Percentiles rank a stretch among this genome's conserved stretches.
Evolutionary conservation across 768 basidiomycete species (phyloP).

Genomic region (Coprinopsis strossmayeri): DNA sequence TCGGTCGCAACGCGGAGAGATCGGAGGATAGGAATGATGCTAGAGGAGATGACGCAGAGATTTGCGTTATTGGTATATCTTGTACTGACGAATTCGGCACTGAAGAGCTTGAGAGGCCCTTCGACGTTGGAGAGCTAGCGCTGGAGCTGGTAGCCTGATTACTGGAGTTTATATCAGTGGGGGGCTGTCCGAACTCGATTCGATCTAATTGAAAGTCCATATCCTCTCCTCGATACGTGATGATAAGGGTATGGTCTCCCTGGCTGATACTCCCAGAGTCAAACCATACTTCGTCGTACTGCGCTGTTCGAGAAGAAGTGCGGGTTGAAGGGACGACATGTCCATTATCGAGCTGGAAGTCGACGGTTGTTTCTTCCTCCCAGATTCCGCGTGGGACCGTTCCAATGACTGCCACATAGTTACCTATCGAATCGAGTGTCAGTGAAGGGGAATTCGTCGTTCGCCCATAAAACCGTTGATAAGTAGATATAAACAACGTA

Average conservation of each 20-base stretch:
- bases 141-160: no score
- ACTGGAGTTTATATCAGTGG: no score
- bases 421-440: not conserved
- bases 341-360: not conserved
- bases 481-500: no score
- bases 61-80: no score
- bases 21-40: no score
- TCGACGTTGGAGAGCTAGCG: no score
- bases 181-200: slow-evolving; percentile 15
- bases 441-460: not conserved
- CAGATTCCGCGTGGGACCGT: not conserved
- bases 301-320: not conserved
- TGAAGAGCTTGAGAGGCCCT: no score
- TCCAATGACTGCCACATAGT: not conserved
- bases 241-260: not conserved
- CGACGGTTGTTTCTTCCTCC: not conserved
- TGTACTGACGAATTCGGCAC: no score
- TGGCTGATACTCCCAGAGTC: not conserved
- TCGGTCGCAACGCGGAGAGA: no score
- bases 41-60: no score
- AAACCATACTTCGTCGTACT: not conserved
- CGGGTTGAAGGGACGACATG: not conserved
- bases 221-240: not conserved
- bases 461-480: slow-evolving; percentile 10
- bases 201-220: not conserved